Conservation (phyloP, 148 eudicot species). For the Rhododendron molle region DNA sequence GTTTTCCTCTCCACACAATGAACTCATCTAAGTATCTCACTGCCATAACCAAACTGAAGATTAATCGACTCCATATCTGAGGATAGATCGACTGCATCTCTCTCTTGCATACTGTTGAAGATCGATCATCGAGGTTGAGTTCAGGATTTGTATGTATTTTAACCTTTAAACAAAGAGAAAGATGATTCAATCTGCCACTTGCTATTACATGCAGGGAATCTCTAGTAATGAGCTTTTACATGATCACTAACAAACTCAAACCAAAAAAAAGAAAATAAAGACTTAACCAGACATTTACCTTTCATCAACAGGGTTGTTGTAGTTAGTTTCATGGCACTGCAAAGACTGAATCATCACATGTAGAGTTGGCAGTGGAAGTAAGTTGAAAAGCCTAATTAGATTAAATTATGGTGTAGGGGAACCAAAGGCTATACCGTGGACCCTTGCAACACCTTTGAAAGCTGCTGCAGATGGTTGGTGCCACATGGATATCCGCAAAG, state of each 20-base stretch:
- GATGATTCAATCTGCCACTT: background rate
- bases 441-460: conserved; percentile 69
- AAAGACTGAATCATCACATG: background rate
- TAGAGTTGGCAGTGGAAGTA: background rate
- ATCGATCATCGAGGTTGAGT: background rate
- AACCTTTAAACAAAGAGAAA: background rate
- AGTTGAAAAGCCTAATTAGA: conserved; percentile 6
- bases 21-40: too few relatives aligned
- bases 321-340: background rate
- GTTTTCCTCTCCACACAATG: too few relatives aligned
- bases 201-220: background rate
- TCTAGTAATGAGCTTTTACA: background rate
- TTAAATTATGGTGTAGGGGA: conserved; percentile 49
- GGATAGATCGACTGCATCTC: too few relatives aligned
- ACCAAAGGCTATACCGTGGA: conserved; percentile 99
- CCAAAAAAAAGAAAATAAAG: background rate
- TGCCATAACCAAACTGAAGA: too few relatives aligned
- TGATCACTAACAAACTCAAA: background rate
- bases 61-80: too few relatives aligned
- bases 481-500: conserved; percentile 76
- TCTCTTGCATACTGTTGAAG: too few relatives aligned
- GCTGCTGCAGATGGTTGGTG: conserved; percentile 99
- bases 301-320: background rate
- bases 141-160: background rate
- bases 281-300: background rate